These are phyloP conservation scores for Papiliotrema fonsecae DNA, from an alignment of 1,284 basidiomycete species.

Conservation along the genomic window DNA sequence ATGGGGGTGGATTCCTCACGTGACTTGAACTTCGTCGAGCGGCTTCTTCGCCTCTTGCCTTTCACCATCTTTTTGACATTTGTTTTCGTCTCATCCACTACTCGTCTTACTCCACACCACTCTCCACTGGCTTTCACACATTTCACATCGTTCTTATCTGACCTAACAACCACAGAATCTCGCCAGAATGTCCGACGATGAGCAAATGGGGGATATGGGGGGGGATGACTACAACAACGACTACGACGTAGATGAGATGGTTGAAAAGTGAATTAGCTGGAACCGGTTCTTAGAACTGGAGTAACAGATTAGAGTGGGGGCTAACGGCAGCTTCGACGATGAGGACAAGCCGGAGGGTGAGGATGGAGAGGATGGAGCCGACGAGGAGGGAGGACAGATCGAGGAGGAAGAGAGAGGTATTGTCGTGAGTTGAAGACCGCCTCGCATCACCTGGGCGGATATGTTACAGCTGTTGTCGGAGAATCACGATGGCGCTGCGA, in stretches of 20 bases:
- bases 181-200: conserved; percentile 36
- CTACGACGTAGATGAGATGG: conserved; percentile 29
- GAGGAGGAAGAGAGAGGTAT: conserved; percentile 19
- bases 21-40: too few relatives aligned
- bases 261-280: conserved; percentile 9
- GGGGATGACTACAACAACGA: conserved; percentile 18
- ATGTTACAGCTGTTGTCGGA: too few relatives aligned
- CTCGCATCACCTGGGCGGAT: too few relatives aligned
- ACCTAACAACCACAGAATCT: too few relatives aligned
- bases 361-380: conserved; percentile 19
- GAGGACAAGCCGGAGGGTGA: conserved; percentile 16
- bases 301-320: background rate
- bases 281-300: background rate
- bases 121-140: background rate
- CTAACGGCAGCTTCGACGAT: conserved; percentile 16
- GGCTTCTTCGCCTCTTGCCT: background rate
- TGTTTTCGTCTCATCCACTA: background rate
- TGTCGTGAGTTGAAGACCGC: too few relatives aligned
- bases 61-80: background rate
- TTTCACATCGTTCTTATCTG: background rate
- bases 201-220: conserved; percentile 24
- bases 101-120: background rate
- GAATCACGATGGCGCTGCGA: too few relatives aligned
- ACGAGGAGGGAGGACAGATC: conserved; percentile 6
- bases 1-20: too few relatives aligned